Evolutionary conservation across 1,139 yeast genomes (phyloP).

Genomic region (Saccharomyces hybrid): DNA sequence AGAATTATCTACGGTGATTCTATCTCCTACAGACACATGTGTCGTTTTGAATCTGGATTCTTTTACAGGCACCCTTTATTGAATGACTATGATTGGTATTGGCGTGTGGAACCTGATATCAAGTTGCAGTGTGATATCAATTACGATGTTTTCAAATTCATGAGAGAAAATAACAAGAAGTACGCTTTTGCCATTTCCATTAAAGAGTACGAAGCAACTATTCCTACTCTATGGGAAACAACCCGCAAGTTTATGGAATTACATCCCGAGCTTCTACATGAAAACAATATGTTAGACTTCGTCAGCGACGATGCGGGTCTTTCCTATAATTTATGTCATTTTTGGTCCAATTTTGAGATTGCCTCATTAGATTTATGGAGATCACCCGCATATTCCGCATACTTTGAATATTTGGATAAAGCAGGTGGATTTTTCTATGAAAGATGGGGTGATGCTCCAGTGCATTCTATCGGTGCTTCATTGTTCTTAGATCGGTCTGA

Average conservation of each 20-base stretch:
- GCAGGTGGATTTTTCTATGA: conserved; percentile 89
- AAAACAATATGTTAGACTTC: conserved; percentile 59
- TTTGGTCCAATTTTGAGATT: conserved; percentile 90
- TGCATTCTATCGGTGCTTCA: conserved; percentile 78
- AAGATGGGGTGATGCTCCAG: conserved; percentile 96
- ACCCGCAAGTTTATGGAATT: conserved; percentile 44
- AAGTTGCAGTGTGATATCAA: conserved; percentile 56
- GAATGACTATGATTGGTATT: conserved; percentile 57
- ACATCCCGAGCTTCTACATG: conserved; percentile 38
- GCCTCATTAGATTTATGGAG: conserved; percentile 76
- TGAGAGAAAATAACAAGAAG: conserved; percentile 51
- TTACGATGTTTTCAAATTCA: conserved; percentile 57
- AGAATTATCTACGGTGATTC: conserved; percentile 54
- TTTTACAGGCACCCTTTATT: conserved; percentile 56
- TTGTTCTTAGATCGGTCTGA: conserved; percentile 55
- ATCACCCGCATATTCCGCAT: conserved; percentile 53
- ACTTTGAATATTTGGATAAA: conserved; percentile 62
- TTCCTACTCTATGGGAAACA: conserved; percentile 55
- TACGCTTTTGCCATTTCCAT: conserved; percentile 61
- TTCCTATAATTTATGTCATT: conserved; percentile 74
- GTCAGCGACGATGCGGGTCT: conserved; percentile 58
- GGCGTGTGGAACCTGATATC: conserved; percentile 72
- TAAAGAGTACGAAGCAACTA: conserved; percentile 50
- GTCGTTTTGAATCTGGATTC: conserved; percentile 66
- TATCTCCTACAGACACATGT: conserved; percentile 62